A percentile compares a stretch with the other conserved stretches of the same genome.
phyloP scores from a whole-genome alignment of 352 stramenopile species.

The Pythium scleroteichum region DNA sequence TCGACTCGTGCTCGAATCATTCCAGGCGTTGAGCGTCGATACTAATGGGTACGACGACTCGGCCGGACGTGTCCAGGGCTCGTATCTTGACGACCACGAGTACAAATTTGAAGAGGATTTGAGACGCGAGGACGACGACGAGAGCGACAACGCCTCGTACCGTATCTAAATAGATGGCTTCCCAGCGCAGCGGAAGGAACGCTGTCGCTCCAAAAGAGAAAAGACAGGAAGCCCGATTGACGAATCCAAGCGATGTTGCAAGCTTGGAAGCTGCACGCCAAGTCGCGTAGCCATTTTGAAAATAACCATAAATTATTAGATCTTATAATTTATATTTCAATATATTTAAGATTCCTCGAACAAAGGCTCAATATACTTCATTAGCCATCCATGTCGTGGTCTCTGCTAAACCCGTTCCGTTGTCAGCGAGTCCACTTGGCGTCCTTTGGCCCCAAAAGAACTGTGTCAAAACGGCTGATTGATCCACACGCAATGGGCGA shows the following conservation, averaged over 20 bases:
- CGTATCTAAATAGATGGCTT: conserved; percentile 5
- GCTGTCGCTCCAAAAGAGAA: neutral
- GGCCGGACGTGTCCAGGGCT: neutral
- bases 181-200: neutral
- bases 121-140: conserved; percentile 9
- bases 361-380: no score
- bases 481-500: conserved; percentile 9
- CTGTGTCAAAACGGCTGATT: neutral
- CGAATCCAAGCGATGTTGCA: no score
- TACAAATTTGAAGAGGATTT: no score
- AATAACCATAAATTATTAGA: neutral
- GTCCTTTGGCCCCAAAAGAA: conserved; percentile 11
- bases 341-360: no score
- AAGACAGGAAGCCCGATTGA: no score
- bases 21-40: conserved; percentile 48
- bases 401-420: no score
- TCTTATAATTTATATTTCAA: no score
- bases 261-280: no score
- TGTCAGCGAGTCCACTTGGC: no score
- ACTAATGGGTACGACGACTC: conserved; percentile 20
- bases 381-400: no score
- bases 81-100: conserved; percentile 16
- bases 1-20: conserved; percentile 44
- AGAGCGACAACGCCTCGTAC: conserved; percentile 14
- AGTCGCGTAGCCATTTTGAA: neutral